A percentile compares a stretch with the other conserved stretches of the same genome.
Evolutionary conservation across 2,329 filamentous ascomycete species (phyloP).

Genomic region (Colletotrichum nymphaeae): DNA sequence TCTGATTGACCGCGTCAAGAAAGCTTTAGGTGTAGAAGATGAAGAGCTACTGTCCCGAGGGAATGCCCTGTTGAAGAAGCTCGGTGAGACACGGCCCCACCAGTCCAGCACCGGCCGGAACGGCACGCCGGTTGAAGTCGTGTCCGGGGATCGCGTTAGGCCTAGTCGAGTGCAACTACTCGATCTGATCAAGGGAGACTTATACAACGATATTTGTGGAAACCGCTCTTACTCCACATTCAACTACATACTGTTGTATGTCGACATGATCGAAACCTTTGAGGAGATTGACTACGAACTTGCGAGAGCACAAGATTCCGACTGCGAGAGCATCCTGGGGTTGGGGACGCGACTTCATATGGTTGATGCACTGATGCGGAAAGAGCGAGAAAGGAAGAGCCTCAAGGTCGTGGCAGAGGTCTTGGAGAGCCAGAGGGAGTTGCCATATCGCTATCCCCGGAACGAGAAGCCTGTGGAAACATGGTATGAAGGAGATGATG

Average conservation of each 20-base stretch:
- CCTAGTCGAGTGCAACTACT: conserved; percentile 38
- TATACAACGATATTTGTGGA: conserved; percentile 45
- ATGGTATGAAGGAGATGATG: not conserved
- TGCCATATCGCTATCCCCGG: not conserved
- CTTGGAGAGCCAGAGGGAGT: not conserved
- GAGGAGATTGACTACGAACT: conserved; percentile 43
- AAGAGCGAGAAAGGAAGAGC: not conserved
- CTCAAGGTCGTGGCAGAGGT: not conserved
- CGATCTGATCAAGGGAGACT: conserved; percentile 38
- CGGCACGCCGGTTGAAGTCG: conserved; percentile 6
- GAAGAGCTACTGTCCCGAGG: not conserved
- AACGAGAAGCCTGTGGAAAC: not conserved
- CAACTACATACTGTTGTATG: conserved; percentile 47
- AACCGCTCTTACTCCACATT: conserved; percentile 44
- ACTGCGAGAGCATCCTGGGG: not conserved
- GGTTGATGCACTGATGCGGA: not conserved
- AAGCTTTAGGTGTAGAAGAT: not conserved
- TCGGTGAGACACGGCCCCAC: not conserved
- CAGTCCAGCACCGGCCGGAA: not conserved
- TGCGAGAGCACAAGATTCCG: not conserved
- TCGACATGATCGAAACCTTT: conserved; percentile 41
- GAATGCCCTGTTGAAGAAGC: not conserved
- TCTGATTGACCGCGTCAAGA: conserved; percentile 1
- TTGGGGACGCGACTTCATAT: not conserved
- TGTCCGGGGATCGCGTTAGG: conserved; percentile 39